phyloP scores from a whole-genome alignment of 495 filamentous ascomycete species.

The Emericellopsis terricola region DNA sequence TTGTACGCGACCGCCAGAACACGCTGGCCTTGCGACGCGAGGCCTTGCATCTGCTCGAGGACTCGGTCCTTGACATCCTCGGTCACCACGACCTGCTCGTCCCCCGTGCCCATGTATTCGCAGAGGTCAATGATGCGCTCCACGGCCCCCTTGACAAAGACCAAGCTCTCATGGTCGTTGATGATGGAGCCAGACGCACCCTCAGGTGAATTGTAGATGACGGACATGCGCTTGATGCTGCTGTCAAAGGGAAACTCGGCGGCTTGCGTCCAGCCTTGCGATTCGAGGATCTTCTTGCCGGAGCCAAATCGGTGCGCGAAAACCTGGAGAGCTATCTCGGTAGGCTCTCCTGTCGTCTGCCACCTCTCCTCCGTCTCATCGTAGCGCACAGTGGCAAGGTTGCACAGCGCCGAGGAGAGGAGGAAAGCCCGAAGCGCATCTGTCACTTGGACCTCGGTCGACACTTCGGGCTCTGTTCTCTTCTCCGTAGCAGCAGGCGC shows the following conservation, averaged over 20 bases:
- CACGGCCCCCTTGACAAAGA: constrained; percentile 70
- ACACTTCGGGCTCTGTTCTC: constrained; percentile 10
- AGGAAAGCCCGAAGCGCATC: constrained; percentile 44
- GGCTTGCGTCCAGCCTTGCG: constrained; percentile 41
- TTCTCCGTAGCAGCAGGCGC: constrained; percentile 10
- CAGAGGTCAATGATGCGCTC: constrained; percentile 63
- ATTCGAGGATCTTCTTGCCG: constrained; percentile 33
- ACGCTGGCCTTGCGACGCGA: constrained; percentile 61
- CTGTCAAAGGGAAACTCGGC: constrained; percentile 72
- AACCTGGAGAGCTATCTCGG: constrained; percentile 69
- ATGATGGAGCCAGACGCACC: constrained; percentile 2
- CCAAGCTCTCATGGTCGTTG: constrained; percentile 20
- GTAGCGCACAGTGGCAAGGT: constrained; percentile 51
- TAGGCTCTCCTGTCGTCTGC: constrained; percentile 66
- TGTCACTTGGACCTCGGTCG: constrained; percentile 7
- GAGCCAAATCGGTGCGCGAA: constrained; percentile 53
- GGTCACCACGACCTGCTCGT: constrained; percentile 32
- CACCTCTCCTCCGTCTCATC: constrained; percentile 35
- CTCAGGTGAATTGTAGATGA: constrained; percentile 35
- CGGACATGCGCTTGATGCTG: constrained; percentile 69
- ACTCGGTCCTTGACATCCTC: constrained; percentile 40
- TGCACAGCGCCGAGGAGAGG: constrained; percentile 57
- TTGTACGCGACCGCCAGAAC: constrained; percentile 60
- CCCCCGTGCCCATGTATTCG: constrained; percentile 34
- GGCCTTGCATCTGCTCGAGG: constrained; percentile 42